phyloP scores from a whole-genome alignment of 108 stramenopile genomes.

The Discostella pseudostelligera region DNA sequence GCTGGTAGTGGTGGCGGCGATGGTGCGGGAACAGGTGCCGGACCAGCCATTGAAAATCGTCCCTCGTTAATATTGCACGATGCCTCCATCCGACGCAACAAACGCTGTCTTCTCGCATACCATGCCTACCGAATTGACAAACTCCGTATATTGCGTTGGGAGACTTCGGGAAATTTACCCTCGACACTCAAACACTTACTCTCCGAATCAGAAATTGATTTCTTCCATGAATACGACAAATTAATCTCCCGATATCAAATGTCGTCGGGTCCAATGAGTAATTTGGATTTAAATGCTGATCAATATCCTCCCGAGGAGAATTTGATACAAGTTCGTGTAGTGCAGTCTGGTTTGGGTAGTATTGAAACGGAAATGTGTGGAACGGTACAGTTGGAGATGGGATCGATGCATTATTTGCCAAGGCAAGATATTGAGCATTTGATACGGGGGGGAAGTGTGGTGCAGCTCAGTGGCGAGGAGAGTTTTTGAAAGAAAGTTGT shows the following conservation, averaged over 20 bases:
- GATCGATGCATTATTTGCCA: slow-evolving; percentile 84
- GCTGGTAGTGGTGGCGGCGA: neutral
- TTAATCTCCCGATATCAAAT: slow-evolving; percentile 43
- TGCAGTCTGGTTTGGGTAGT: slow-evolving; percentile 58
- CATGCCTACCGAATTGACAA: slow-evolving; percentile 73
- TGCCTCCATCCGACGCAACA: slow-evolving; percentile 85
- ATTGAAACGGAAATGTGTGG: slow-evolving; percentile 77
- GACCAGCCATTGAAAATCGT: slow-evolving; percentile 52
- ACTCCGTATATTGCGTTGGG: slow-evolving; percentile 54
- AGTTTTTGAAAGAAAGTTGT: slow-evolving; percentile 18
- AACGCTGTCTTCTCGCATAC: slow-evolving; percentile 93
- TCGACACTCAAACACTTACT: slow-evolving; percentile 43
- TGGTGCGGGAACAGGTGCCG: slow-evolving; percentile 9
- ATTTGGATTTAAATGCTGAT: slow-evolving; percentile 59
- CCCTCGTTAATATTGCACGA: slow-evolving; percentile 85
- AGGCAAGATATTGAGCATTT: slow-evolving; percentile 86
- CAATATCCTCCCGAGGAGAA: slow-evolving; percentile 71
- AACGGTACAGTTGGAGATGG: slow-evolving; percentile 71
- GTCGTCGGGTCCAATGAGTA: slow-evolving; percentile 33
- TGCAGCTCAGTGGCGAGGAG: slow-evolving; percentile 83
- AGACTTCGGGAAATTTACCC: slow-evolving; percentile 62
- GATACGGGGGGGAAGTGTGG: slow-evolving; percentile 77
- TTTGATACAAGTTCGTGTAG: slow-evolving; percentile 81
- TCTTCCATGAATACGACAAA: slow-evolving; percentile 70
- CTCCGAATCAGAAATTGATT: slow-evolving; percentile 62